These are phyloP conservation scores for Talaromyces borbonicus DNA, from an alignment of 495 filamentous ascomycete species.

Conservation along the genomic window DNA sequence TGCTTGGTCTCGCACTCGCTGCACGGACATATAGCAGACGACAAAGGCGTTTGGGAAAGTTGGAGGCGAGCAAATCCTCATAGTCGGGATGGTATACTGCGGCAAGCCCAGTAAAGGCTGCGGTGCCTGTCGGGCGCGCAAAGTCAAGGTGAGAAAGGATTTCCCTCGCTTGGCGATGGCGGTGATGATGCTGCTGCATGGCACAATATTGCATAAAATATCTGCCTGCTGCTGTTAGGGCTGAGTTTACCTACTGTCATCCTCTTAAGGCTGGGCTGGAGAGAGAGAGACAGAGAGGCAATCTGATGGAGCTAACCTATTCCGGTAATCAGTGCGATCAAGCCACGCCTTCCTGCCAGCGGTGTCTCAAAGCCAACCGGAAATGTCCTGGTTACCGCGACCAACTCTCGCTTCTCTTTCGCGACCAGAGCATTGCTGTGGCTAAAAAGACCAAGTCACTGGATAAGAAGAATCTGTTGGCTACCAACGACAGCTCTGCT, in stretches of 20 bases:
- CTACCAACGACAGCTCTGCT: background rate
- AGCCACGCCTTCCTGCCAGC: slow-evolving; percentile 51
- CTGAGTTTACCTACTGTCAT: too few relatives aligned
- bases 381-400: slow-evolving; percentile 63
- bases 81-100: slow-evolving; percentile 54
- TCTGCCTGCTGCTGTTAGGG: too few relatives aligned
- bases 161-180: background rate
- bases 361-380: slow-evolving; percentile 56
- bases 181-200: background rate
- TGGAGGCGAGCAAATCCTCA: too few relatives aligned
- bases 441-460: slow-evolving; percentile 52
- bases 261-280: too few relatives aligned
- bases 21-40: too few relatives aligned
- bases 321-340: slow-evolving; percentile 51
- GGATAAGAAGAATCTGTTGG: too few relatives aligned
- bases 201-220: too few relatives aligned
- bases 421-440: slow-evolving; percentile 60
- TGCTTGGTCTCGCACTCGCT: too few relatives aligned
- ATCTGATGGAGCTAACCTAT: background rate
- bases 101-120: slow-evolving; percentile 66
- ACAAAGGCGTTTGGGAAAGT: background rate
- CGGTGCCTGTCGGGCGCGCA: slow-evolving; percentile 58
- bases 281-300: too few relatives aligned
- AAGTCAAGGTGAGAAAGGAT: slow-evolving; percentile 37
- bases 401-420: slow-evolving; percentile 59